Evolutionary conservation across 139 green algal species (phyloP), one percentile per base, ranked within the genome.

Genomic region (Chlorella sp.): DNA sequence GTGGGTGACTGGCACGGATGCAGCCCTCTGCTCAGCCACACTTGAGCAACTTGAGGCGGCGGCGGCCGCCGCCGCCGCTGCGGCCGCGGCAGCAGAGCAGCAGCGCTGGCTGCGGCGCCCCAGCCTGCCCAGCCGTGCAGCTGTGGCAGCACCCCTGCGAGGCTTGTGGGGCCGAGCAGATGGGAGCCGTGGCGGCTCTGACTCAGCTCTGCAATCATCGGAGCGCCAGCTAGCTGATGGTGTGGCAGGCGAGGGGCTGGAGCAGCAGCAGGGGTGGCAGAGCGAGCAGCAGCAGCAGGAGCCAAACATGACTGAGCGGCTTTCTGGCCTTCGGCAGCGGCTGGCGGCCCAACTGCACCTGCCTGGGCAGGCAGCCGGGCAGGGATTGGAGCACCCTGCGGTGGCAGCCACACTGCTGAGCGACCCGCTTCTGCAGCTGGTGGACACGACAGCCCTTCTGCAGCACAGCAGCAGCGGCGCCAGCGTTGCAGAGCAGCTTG

Each of bases 361-460:
- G 44, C 32, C 16, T 4, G 2, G 34, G 12, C 28, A 23, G 1
- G 73, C 21, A 9, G 25, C 20, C 2, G 30, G 23, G 75, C 75
- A 70, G 21, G n/a, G 4, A 1, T n/a, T 21, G 4, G 57, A 25
- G 36, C 20, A n/a, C 60, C 76, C 76, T 38, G 60, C 76, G 28
- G 65, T 32, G 30, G 26, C 65, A 23, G 65, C 65, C 15, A 21
- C 26, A 38, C 76, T 82, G 57, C 36, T 72, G 60, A 38, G 76
- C 13, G 76, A 63, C 57, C 51, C 51, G 51, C 51, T 60, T 9
- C 39, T 71, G 57, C 76, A 70, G 57, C 76, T 82, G 76, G 23
- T 82, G 60, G 60, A 82, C 25, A 34, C 28, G 2, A 63, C 60
- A 28, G 51, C 76, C 9, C 25, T 62, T 6, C 57, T 56, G 76